Evolutionary conservation across 2,329 filamentous ascomycete genomes (phyloP), one percentile per base, ranked within the genome.

Genomic region (Fusarium brachygibbosum): DNA sequence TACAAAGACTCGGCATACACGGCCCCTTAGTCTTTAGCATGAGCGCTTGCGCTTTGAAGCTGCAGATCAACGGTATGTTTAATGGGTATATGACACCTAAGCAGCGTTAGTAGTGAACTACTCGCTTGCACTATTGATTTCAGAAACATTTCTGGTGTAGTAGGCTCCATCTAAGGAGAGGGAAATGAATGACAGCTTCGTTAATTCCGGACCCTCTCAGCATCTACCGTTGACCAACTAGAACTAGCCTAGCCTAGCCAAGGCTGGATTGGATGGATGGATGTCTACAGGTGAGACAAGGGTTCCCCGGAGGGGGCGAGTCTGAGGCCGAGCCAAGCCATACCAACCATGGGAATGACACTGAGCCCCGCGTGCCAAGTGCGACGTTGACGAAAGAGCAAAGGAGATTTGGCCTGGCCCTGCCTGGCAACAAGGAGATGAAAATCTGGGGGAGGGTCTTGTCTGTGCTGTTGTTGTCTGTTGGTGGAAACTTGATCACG

Each of bases 351-450:
- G 38, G 25, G 67, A 29, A 34, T 37, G 40, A n/a, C 41, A 44
- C 17, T 29, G 17, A 60, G 49, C 46, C 65, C 66, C 56, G 62
- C 66, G 53, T 58, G 66, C 66, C 66, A 69, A 68, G 60, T 60
- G 31, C 40, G 48, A 67, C 49, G 23, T 28, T 19, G 40, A 50
- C 29, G 48, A 21, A 21, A 19, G 42, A 45, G n/a, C 7, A 31
- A 19, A 59, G 38, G 25, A 48, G 45, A 31, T 29, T 23, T n/a
- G n/a, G n/a, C n/a, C n/a, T n/a, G n/a, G n/a, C n/a, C n/a, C n/a
- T n/a, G n/a, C n/a, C n/a, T n/a, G 38, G 23, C 28, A 23, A 42
- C 16, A 28, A 34, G 19, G 25, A 23, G 48, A 37, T 23, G 16
- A 45, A 42, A 66, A 57, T 40, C 50, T 42, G 60, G 66, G 60